Base-by-base conservation (phyloP, 1,139 yeast genomes). In the Sugiyamaella xylanicola region DNA sequence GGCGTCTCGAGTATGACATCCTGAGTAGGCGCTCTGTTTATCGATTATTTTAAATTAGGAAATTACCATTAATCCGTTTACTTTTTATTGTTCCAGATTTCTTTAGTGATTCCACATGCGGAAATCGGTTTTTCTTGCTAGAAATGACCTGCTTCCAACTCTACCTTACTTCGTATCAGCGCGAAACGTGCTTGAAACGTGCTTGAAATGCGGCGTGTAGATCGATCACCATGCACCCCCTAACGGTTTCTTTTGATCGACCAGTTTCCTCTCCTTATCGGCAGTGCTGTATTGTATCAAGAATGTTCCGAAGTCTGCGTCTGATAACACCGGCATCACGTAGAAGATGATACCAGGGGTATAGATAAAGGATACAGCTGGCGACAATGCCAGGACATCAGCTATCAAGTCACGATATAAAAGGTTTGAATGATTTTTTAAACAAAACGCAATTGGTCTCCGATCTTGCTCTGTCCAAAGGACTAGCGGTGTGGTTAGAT, bases 181-280 rank as follows among this genome's bases (percentile, higher is more conserved):
- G 7, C 20, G 35, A 50, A 50, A 50, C 53, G 53, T 50, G 53
- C 53, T 42, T 36, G 20, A 17, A 50, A 50, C 53, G 53, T 50
- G 53, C 53, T 21, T 36, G 16, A 15, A 20, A 32, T 32, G 43
- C 51, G 51, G 53, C 48, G 22, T 43, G 39, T 29, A 9, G 48
- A 43, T 43, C 37, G 37, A 29, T 43, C 48, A 15, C 13, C 9
- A 43, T 29, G 48, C 48, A 45, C 17, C 17, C 13, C 19, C 9
- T 27, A 45, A 45, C 48, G 48, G 48, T 45, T 45, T 21, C 21
- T 5, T 19, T 17, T 32, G 48, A 45, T 45, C 25, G 3, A 15
- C 46, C 36, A 13, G n/a, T 25, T 22, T 9, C 16, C 25, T 42
- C 9, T 4, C 46, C 46, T 27, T 42, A n/a, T 32, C 20, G 15